Conservation (phyloP, 208 protist genomes). For the Leishmania amazonensis region DNA sequence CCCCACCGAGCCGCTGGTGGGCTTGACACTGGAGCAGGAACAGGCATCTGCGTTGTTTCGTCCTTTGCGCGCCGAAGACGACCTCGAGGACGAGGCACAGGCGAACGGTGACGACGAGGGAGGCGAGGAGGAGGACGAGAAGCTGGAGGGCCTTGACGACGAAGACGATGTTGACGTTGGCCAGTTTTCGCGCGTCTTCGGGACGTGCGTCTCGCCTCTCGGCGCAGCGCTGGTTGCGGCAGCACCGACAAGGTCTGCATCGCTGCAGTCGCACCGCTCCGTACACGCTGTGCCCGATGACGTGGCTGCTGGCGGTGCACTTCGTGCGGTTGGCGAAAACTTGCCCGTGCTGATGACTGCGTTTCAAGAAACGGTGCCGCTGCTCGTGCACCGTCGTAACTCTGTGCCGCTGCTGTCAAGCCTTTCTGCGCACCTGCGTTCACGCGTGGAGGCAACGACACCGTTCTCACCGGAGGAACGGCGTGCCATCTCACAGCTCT, state of each 20-base stretch:
- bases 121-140: conserved; percentile 3
- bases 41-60: neutral
- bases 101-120: neutral
- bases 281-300: neutral
- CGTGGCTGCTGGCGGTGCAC: neutral
- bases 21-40: conserved; percentile 1
- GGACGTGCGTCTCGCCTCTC: conserved; percentile 22
- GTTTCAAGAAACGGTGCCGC: conserved; percentile 26
- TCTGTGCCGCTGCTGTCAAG: conserved; percentile 3
- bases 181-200: conserved; percentile 11
- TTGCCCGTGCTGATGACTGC: conserved; percentile 26
- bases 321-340: conserved; percentile 13
- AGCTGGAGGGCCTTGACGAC: neutral
- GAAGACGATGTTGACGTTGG: conserved; percentile 2
- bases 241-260: conserved; percentile 6
- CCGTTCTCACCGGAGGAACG: conserved; percentile 20
- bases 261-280: neutral
- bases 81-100: neutral
- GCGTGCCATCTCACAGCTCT: conserved; percentile 2
- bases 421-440: conserved; percentile 16
- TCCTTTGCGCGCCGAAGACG: neutral
- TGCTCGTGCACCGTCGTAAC: conserved; percentile 18
- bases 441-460: conserved; percentile 4
- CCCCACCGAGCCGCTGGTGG: conserved; percentile 3
- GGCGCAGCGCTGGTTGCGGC: conserved; percentile 11